Conservation (phyloP, 148 eudicot species). For the Rhododendron simsii region DNA sequence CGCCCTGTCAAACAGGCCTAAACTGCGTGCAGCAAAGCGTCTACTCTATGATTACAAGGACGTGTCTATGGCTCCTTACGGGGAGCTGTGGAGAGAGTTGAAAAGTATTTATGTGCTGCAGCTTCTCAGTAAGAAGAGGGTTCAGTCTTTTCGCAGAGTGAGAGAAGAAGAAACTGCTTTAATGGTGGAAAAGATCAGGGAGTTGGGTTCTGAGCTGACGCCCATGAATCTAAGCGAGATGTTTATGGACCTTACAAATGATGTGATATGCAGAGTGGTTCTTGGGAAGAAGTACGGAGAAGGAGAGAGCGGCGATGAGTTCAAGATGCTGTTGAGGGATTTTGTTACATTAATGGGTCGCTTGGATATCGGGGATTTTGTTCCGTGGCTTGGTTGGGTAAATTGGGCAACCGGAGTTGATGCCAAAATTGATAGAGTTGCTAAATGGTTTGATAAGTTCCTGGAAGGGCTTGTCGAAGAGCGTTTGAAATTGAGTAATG, state of each 20-base stretch:
- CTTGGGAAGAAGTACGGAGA: slow-evolving; percentile 30
- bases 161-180: slow-evolving; percentile 4
- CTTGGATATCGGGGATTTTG: slow-evolving; percentile 21
- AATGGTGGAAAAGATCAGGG: slow-evolving; percentile 6
- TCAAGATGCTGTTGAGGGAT: slow-evolving; percentile 22
- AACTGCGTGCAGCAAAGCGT: not conserved
- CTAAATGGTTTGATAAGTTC: slow-evolving; percentile 18
- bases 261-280: slow-evolving; percentile 26
- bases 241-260: slow-evolving; percentile 15
- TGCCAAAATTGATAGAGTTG: slow-evolving; percentile 16
- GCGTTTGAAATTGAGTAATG: not conserved
- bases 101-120: slow-evolving; percentile 7
- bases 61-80: slow-evolving; percentile 1
- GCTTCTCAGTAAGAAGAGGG: slow-evolving; percentile 7
- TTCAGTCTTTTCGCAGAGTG: not conserved
- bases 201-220: not conserved
- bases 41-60: slow-evolving; percentile 4
- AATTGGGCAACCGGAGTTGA: slow-evolving; percentile 21
- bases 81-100: slow-evolving; percentile 1
- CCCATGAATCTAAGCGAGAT: slow-evolving; percentile 24
- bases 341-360: slow-evolving; percentile 24
- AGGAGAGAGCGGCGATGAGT: slow-evolving; percentile 18
- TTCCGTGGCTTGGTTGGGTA: slow-evolving; percentile 40
- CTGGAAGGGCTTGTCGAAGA: slow-evolving; percentile 22
- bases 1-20: slow-evolving; percentile 30